Percentiles rank a stretch among this genome's conserved stretches.
phyloP scores from a whole-genome alignment of 495 filamentous ascomycete genomes.

The Chlorociboria aeruginascens region DNA sequence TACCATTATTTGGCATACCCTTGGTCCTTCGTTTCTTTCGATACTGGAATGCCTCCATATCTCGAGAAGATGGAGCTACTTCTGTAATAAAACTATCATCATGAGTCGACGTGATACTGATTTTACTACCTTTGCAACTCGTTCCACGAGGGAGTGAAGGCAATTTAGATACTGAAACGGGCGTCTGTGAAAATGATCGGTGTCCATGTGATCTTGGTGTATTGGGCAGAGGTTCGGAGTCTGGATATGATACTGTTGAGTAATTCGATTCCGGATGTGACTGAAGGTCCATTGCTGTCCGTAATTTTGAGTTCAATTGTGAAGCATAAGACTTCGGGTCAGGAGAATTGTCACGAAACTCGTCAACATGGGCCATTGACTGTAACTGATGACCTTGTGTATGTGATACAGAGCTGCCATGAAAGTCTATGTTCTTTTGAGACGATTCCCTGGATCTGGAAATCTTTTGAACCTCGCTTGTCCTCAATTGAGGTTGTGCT shows the following conservation, averaged over 20 bases:
- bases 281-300: not conserved
- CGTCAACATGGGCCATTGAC: not conserved
- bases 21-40: conserved; percentile 11
- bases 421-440: no score
- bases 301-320: not conserved
- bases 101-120: not conserved
- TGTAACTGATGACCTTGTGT: no score
- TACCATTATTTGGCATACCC: no score
- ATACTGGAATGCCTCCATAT: conserved; percentile 15
- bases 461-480: not conserved
- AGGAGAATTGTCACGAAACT: not conserved
- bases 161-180: conserved; percentile 1
- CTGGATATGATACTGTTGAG: not conserved
- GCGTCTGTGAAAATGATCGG: not conserved
- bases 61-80: conserved; percentile 15
- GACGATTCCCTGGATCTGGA: no score
- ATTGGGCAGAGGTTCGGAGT: not conserved
- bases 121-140: not conserved
- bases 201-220: not conserved
- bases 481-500: not conserved
- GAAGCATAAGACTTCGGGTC: conserved; percentile 4
- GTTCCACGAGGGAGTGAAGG: not conserved
- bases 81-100: conserved; percentile 16
- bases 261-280: not conserved
- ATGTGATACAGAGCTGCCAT: no score